These are phyloP conservation scores for Russula ochroleuca DNA, from an alignment of 768 basidiomycete genomes.

Conservation along the genomic window DNA sequence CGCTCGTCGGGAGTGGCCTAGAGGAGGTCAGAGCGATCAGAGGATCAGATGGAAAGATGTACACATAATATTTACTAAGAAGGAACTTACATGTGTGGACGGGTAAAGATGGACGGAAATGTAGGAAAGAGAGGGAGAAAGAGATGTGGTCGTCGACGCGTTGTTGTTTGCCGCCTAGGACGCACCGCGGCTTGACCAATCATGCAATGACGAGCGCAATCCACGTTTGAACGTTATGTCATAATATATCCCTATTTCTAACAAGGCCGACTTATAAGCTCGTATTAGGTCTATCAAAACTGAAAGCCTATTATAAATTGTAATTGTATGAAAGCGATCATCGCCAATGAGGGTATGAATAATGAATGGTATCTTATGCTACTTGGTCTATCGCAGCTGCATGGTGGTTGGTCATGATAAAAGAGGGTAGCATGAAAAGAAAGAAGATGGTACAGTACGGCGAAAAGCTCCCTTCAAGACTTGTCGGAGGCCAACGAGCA, in stretches of 20 bases:
- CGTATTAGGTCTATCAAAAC: not conserved
- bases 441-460: not conserved
- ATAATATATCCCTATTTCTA: constrained; percentile 6
- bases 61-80: too few relatives aligned
- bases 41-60: not conserved
- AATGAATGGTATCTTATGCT: not conserved
- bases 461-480: not conserved
- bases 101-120: not conserved
- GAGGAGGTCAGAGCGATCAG: not conserved
- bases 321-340: not conserved
- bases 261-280: not conserved
- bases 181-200: not conserved
- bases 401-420: not conserved
- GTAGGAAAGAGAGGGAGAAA: not conserved
- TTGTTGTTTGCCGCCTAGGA: not conserved
- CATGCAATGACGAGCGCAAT: not conserved
- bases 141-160: not conserved
- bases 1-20: constrained; percentile 81
- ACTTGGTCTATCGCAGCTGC: not conserved
- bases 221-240: not conserved
- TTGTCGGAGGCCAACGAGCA: not conserved
- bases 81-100: constrained; percentile 17
- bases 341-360: constrained; percentile 1
- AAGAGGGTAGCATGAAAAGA: not conserved
- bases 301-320: not conserved